Evolutionary conservation across 768 basidiomycete species (phyloP).

Genomic region (Cyclocybe cylindracea): DNA sequence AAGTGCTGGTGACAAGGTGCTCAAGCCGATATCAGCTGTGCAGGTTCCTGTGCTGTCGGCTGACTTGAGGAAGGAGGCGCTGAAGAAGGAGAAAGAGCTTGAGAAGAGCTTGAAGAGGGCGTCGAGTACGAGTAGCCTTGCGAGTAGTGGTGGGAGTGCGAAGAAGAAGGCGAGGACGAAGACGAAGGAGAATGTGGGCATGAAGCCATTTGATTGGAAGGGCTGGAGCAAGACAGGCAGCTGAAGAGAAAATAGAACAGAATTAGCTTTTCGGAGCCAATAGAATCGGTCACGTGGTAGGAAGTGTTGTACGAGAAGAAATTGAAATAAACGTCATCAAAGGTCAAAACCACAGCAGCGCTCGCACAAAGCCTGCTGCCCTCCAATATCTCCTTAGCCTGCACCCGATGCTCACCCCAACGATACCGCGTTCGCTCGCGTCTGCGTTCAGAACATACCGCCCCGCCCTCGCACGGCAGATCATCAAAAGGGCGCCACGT

Average conservation of each 20-base stretch:
- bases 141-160: not conserved
- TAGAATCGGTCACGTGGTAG: too few relatives aligned
- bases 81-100: not conserved
- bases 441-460: conserved; percentile 9
- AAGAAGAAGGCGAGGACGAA: conserved; percentile 4
- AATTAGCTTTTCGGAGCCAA: too few relatives aligned
- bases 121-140: not conserved
- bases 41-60: not conserved
- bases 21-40: not conserved
- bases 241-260: too few relatives aligned
- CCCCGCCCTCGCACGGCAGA: conserved; percentile 14
- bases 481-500: conserved; percentile 5
- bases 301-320: too few relatives aligned
- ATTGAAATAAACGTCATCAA: too few relatives aligned
- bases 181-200: not conserved
- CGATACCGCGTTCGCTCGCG: not conserved
- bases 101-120: not conserved
- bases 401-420: not conserved
- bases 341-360: too few relatives aligned
- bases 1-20: not conserved
- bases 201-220: conserved; percentile 23
- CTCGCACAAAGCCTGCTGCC: too few relatives aligned
- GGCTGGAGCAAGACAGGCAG: too few relatives aligned
- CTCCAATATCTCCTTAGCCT: not conserved
- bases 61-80: not conserved